Conservation (phyloP, 345 rosid species). For the Eucalyptus lansdowneana region DNA sequence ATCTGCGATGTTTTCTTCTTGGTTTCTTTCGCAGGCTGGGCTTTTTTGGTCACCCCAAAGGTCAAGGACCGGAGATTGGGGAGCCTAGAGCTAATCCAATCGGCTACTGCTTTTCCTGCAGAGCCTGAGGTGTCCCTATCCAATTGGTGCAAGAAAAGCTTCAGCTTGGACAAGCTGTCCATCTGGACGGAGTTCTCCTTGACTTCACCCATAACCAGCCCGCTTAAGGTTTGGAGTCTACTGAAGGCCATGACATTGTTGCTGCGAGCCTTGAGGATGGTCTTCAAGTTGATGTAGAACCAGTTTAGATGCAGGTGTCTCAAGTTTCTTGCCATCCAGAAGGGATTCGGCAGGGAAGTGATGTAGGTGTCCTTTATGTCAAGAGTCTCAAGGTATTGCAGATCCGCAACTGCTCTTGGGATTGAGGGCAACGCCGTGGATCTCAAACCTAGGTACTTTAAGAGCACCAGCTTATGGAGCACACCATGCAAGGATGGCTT, state of each 20-base stretch:
- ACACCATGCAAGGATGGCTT: neutral
- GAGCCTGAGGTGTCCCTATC: neutral
- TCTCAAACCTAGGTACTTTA: neutral
- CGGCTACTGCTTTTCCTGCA: neutral
- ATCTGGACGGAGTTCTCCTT: neutral
- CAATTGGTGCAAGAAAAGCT: neutral
- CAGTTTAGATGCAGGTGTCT: neutral
- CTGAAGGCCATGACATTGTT: neutral
- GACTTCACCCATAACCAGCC: neutral
- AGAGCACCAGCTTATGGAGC: neutral
- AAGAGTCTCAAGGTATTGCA: neutral
- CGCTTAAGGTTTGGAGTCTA: neutral
- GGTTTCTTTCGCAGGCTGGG: neutral
- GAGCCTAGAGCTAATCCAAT: neutral
- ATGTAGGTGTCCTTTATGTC: neutral
- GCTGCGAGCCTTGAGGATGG: neutral
- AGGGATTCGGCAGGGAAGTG: neutral
- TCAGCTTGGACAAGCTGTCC: neutral
- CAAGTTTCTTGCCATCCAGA: neutral
- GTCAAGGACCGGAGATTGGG: neutral
- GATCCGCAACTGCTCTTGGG: neutral
- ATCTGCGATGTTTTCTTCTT: neutral
- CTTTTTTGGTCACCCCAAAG: neutral
- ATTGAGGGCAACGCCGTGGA: neutral
- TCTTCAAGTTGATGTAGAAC: neutral